Conservation (phyloP, 306 rosid species). For the Acacia crassicarpa region DNA sequence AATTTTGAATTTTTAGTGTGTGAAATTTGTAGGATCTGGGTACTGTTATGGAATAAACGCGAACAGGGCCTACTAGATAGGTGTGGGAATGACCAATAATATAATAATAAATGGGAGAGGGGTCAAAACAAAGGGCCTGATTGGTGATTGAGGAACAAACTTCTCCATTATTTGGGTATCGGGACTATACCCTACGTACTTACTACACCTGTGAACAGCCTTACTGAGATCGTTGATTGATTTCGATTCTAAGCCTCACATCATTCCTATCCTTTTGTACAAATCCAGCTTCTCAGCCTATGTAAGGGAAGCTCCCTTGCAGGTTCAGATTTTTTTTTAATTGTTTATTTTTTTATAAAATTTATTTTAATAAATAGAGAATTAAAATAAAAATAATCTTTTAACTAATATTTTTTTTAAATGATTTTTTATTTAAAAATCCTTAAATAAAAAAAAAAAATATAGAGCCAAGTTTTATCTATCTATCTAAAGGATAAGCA, state of each 20-base stretch:
- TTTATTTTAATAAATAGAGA: too few species aligned
- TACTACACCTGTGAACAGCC: constrained; percentile 40
- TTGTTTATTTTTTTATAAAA: too few species aligned
- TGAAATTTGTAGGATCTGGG: not conserved
- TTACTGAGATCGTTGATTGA: constrained; percentile 46
- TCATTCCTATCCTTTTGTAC: not conserved
- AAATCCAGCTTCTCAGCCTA: too few species aligned
- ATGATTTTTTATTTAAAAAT: too few species aligned
- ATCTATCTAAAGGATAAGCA: too few species aligned
- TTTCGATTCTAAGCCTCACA: not conserved
- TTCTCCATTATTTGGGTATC: constrained; percentile 30
- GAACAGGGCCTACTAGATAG: not conserved
- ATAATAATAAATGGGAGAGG: not conserved
- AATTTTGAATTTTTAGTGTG: not conserved
- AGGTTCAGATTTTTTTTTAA: too few species aligned
- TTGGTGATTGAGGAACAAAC: constrained; percentile 17
- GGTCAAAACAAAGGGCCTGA: constrained; percentile 28
- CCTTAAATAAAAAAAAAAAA: too few species aligned
- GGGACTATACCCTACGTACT: not conserved
- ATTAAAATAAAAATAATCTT: too few species aligned
- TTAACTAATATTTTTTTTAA: too few species aligned
- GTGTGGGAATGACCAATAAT: not conserved
- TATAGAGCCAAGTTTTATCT: too few species aligned
- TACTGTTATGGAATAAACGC: not conserved
- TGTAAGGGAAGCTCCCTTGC: too few species aligned